These are phyloP conservation scores for Cercospora beticola DNA, from an alignment of 2,329 filamentous ascomycete genomes.

Conservation along the genomic window DNA sequence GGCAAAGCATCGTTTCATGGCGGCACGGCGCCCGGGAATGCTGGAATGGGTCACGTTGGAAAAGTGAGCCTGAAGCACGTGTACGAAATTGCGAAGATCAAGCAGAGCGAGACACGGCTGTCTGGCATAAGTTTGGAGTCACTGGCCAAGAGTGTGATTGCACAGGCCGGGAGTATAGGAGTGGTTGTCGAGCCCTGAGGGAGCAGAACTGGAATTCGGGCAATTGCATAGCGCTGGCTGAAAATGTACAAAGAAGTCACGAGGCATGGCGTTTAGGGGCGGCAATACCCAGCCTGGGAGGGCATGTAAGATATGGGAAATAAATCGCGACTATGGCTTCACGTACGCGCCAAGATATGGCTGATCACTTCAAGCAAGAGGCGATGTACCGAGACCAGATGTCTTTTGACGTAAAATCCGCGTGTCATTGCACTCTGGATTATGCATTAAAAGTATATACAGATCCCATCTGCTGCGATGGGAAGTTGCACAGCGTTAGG, in stretches of 20 bases:
- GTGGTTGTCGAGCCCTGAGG: constrained; percentile 50
- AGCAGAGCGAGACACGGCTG: constrained; percentile 57
- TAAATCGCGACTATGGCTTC: background rate
- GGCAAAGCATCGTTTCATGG: constrained; percentile 39
- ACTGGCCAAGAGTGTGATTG: constrained; percentile 69
- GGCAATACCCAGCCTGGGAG: constrained; percentile 11
- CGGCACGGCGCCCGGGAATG: constrained; percentile 48
- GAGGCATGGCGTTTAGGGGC: constrained; percentile 7
- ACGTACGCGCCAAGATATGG: background rate
- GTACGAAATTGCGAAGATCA: constrained; percentile 97
- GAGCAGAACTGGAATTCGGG: background rate
- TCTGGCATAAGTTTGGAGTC: constrained; percentile 79
- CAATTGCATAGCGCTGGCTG: background rate
- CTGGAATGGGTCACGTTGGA: constrained; percentile 76
- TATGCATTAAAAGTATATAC: constrained; percentile 29
- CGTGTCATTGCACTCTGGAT: constrained; percentile 15
- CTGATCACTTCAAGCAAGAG: background rate
- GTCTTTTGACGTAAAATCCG: background rate
- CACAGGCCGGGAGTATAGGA: constrained; percentile 52
- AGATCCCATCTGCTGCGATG: constrained; percentile 18
- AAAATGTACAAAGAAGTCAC: background rate
- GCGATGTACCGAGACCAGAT: background rate
- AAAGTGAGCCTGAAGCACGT: constrained; percentile 90
- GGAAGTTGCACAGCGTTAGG: constrained; percentile 22
- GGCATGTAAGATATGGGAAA: background rate